Conservation (phyloP, 768 basidiomycete species). For the Suillus bovinus region DNA sequence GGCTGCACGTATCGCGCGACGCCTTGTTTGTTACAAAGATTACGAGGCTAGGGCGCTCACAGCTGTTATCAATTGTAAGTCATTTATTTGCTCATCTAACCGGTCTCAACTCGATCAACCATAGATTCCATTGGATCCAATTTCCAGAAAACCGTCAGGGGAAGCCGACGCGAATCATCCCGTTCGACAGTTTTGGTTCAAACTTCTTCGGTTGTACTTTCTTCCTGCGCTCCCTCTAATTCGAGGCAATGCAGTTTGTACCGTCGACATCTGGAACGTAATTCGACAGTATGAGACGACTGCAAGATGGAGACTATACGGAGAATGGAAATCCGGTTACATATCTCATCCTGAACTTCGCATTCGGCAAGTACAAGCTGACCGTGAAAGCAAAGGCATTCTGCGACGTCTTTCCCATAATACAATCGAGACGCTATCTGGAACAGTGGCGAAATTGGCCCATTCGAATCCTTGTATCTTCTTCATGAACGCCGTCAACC, state of each 20-base stretch:
- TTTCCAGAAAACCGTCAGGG: conserved; percentile 57
- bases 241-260: conserved; percentile 83
- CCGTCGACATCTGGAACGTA: conserved; percentile 91
- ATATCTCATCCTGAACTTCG: conserved; percentile 76
- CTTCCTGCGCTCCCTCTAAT: conserved; percentile 87
- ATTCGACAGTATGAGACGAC: conserved; percentile 77
- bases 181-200: conserved; percentile 81
- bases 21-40: conserved; percentile 78
- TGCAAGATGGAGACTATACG: conserved; percentile 88
- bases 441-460: conserved; percentile 88
- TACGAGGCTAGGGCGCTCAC: conserved; percentile 70
- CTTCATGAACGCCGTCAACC: conserved; percentile 85
- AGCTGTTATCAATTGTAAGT: conserved; percentile 56
- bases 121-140: conserved; percentile 54
- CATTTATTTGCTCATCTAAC: conserved; percentile 3
- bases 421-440: conserved; percentile 81
- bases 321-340: conserved; percentile 88
- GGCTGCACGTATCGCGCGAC: conserved; percentile 80
- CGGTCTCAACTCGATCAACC: conserved; percentile 11
- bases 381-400: conserved; percentile 86
- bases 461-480: conserved; percentile 94
- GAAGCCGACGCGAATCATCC: conserved; percentile 59
- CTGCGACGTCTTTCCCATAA: conserved; percentile 84
- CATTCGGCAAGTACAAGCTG: conserved; percentile 79
- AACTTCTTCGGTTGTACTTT: conserved; percentile 73